Base-by-base conservation (phyloP, 305 asterid species). In the Ilex paraguariensis region DNA sequence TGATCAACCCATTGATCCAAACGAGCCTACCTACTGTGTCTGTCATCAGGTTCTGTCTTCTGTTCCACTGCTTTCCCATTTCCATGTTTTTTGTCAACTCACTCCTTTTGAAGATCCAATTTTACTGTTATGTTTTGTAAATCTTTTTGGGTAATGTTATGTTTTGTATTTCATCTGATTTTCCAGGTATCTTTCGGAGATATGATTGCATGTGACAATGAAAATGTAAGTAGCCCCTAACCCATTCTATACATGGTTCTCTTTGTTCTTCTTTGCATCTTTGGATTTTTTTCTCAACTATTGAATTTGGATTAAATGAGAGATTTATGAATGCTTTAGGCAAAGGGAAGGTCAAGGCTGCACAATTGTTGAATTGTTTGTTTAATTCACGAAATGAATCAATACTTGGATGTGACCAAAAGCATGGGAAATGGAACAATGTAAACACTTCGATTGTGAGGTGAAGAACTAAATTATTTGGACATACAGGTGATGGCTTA, bases 151-250 rank as follows among this genome's bases (percentile, higher is more conserved):
- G 42, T 36, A 8, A 36, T 4, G 42, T 36, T 36, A 4, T 36
- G 42, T 36, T 36, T 36, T 36, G 42, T 36, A 36, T 36, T 49
- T 49, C 53, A 16, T 7, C n/a, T 52, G 56, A n/a, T 74, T 51
- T 54, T 71, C 59, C 96, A 87, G 96, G 96, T 90, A 6, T 93
- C 97, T 55, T 93, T 87, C 62, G 99, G 99, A 63, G 97, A 93
- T 81, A 93, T 93, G 99, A 93, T 93, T 80, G 97, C 99, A 53
- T 93, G 99, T 46, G 99, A 93, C 88, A 93, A 93, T 77, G 99
- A 93, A 75, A 86, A 83, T 49, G 96, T 91, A 77, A 74, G 64
- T 62, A 36, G 4, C 9, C 42, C 42, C 6, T 36, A 36, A 36
- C 65, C 60, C 61, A 31, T n/a, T 56, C 28, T 17, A 46, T 57